These are phyloP conservation scores for Pseudozyma thailandica DNA, from an alignment of 1,284 basidiomycete genomes.

Conservation along the genomic window DNA sequence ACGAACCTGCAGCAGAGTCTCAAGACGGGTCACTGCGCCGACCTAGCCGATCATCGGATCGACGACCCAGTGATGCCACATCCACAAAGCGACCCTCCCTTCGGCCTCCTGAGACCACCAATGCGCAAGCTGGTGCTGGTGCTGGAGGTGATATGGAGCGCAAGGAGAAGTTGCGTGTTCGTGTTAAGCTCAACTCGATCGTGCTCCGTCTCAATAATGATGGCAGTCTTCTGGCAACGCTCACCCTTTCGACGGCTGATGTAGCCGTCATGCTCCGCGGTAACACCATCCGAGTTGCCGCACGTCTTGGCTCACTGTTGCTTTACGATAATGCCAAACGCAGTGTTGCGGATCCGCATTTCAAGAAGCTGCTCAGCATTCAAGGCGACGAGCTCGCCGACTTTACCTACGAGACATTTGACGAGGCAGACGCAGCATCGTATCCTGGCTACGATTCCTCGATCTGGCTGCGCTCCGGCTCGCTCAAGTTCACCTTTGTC, in stretches of 20 bases:
- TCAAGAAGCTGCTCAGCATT: constrained; percentile 90
- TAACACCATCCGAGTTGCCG: constrained; percentile 82
- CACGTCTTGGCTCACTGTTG: constrained; percentile 85
- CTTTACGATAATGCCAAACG: constrained; percentile 80
- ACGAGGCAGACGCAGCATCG: constrained; percentile 72
- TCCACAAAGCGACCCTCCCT: constrained; percentile 27
- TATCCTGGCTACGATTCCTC: constrained; percentile 88
- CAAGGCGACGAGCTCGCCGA: constrained; percentile 95
- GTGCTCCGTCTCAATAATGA: constrained; percentile 86
- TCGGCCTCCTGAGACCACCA: constrained; percentile 35
- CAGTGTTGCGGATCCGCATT: constrained; percentile 72
- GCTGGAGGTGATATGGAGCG: constrained; percentile 25
- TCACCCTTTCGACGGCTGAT: constrained; percentile 90
- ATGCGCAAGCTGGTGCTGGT: constrained; percentile 1
- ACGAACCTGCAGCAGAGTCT: constrained; percentile 16
- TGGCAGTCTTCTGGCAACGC: constrained; percentile 79
- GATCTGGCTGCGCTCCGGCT: constrained; percentile 86
- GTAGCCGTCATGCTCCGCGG: constrained; percentile 82
- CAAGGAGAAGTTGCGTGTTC: constrained; percentile 80
- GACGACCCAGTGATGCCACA: constrained; percentile 38
- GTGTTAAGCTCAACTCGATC: constrained; percentile 87
- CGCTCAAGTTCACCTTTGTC: constrained; percentile 88
- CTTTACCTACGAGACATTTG: constrained; percentile 93
- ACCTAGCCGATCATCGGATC: constrained; percentile 39
- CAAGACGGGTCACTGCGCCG: constrained; percentile 31